phyloP scores from a whole-genome alignment of 1,284 basidiomycete genomes.

The Phellopilus nigrolimitatus region DNA sequence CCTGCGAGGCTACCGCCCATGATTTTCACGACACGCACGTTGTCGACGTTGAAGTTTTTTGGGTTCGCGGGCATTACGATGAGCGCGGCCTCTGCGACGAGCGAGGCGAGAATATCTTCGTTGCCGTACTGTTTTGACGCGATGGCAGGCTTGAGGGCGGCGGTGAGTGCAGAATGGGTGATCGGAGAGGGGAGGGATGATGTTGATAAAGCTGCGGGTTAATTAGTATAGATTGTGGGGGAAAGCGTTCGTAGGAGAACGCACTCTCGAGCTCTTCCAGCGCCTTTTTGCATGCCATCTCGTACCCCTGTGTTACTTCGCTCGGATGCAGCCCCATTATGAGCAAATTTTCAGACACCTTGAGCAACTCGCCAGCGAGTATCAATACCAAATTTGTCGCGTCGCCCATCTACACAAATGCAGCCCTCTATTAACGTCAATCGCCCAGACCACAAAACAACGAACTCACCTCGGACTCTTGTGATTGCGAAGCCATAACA shows the following conservation, averaged over 20 bases:
- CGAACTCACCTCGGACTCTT: slow-evolving; percentile 89
- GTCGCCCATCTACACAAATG: slow-evolving; percentile 79
- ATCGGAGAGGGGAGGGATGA: slow-evolving; percentile 74
- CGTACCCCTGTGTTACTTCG: slow-evolving; percentile 92
- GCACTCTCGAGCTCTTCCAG: slow-evolving; percentile 87
- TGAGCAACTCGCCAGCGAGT: slow-evolving; percentile 92
- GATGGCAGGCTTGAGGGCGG: slow-evolving; percentile 86
- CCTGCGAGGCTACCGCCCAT: slow-evolving; percentile 85
- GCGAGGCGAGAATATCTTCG: slow-evolving; percentile 77
- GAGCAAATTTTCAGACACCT: slow-evolving; percentile 89
- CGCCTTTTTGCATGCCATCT: slow-evolving; percentile 86
- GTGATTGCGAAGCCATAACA: slow-evolving; percentile 96
- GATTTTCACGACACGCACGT: slow-evolving; percentile 97
- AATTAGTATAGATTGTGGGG: slow-evolving; percentile 20
- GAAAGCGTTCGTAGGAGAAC: slow-evolving; percentile 34
- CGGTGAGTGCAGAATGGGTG: slow-evolving; percentile 69
- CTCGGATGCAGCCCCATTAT: slow-evolving; percentile 97
- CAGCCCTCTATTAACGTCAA: background rate
- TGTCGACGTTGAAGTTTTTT: slow-evolving; percentile 95
- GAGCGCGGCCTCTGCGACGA: slow-evolving; percentile 92
- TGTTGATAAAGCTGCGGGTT: slow-evolving; percentile 52
- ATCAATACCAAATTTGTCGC: slow-evolving; percentile 95
- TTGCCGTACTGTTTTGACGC: slow-evolving; percentile 97
- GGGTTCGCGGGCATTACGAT: slow-evolving; percentile 87
- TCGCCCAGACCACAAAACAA: slow-evolving; percentile 12